These are phyloP conservation scores for Candida frijolesensis DNA, from an alignment of 1,139 yeast genomes.

Conservation along the genomic window DNA sequence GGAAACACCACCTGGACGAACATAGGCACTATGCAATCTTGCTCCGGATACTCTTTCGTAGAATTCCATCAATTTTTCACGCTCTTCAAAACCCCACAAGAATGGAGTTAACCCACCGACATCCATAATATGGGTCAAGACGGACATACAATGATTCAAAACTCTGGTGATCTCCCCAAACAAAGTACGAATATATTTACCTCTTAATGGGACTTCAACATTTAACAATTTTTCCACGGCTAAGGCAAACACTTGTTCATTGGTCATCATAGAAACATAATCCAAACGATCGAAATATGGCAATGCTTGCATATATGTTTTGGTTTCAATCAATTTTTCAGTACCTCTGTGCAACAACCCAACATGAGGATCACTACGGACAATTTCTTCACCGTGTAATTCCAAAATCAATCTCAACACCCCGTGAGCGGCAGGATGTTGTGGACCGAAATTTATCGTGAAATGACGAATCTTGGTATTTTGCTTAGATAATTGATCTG, in stretches of 20 bases:
- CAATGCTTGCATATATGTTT: constrained; percentile 82
- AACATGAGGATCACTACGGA: constrained; percentile 86
- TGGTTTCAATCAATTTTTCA: constrained; percentile 81
- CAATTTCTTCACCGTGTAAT: constrained; percentile 86
- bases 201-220: constrained; percentile 83
- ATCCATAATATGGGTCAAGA: constrained; percentile 89
- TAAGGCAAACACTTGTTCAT: constrained; percentile 81
- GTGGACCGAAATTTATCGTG: constrained; percentile 90
- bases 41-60: constrained; percentile 93
- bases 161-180: constrained; percentile 88
- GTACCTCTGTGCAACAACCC: constrained; percentile 89
- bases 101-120: constrained; percentile 94
- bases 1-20: constrained; percentile 91
- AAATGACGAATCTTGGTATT: constrained; percentile 76
- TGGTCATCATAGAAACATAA: constrained; percentile 91
- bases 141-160: constrained; percentile 85
- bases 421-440: constrained; percentile 96
- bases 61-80: constrained; percentile 92
- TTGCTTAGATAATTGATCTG: constrained; percentile 45
- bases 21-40: constrained; percentile 84
- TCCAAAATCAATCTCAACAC: constrained; percentile 85
- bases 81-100: constrained; percentile 93
- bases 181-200: constrained; percentile 80
- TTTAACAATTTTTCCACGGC: constrained; percentile 87
- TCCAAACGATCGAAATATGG: constrained; percentile 90